Conservation (phyloP, 2,329 filamentous ascomycete genomes). For the Penicillium sp. region DNA sequence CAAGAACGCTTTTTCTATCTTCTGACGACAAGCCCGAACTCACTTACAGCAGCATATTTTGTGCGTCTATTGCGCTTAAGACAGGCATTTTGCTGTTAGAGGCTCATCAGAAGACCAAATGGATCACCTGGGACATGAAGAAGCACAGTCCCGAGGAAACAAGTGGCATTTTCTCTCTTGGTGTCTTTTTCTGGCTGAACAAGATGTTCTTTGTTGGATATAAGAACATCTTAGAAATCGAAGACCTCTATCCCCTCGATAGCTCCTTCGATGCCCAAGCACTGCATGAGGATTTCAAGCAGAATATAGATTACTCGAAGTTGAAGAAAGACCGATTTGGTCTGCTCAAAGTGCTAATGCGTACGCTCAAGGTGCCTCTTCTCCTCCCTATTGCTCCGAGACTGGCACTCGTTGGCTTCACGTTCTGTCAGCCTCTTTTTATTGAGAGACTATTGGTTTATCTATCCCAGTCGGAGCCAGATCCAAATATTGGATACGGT, state of each 20-base stretch:
- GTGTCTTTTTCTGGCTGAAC: slow-evolving; percentile 40
- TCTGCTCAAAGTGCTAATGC: slow-evolving; percentile 19
- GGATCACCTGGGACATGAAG: slow-evolving; percentile 26
- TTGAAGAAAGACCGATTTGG: not conserved
- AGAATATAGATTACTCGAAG: not conserved
- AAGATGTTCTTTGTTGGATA: slow-evolving; percentile 32
- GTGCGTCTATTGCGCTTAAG: slow-evolving; percentile 16
- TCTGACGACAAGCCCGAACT: slow-evolving; percentile 1
- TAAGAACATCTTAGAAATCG: slow-evolving; percentile 24
- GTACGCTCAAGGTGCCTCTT: slow-evolving; percentile 25
- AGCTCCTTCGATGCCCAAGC: not conserved
- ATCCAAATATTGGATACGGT: slow-evolving; percentile 21
- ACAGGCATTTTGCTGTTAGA: slow-evolving; percentile 16
- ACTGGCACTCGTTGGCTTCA: slow-evolving; percentile 25
- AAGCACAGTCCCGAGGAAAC: slow-evolving; percentile 34
- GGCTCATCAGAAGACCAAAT: slow-evolving; percentile 23
- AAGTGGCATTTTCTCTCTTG: slow-evolving; percentile 33
- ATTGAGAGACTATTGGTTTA: slow-evolving; percentile 22
- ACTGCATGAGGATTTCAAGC: not conserved
- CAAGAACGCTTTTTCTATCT: slow-evolving; percentile 34
- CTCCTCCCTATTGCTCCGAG: slow-evolving; percentile 25
- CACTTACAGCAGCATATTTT: slow-evolving; percentile 2
- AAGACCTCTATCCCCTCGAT: slow-evolving; percentile 25
- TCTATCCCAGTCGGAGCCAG: not conserved
- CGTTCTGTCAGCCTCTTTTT: slow-evolving; percentile 27